These are phyloP conservation scores for Cytospora leucostoma DNA, from an alignment of 2,329 filamentous ascomycete species.

Conservation along the genomic window DNA sequence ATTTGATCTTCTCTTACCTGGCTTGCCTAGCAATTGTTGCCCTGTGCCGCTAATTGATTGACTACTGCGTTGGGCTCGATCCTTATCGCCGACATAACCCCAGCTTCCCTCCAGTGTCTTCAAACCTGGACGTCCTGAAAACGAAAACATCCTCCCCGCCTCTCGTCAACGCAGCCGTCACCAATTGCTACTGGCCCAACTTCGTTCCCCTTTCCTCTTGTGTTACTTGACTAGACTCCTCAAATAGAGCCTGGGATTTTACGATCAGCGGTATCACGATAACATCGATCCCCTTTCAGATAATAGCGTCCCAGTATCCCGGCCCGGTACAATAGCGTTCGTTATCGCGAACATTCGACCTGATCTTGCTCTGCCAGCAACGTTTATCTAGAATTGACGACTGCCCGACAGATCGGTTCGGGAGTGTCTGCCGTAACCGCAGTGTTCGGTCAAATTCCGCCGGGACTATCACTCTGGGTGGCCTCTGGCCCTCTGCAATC, in stretches of 20 bases:
- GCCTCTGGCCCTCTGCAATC: slow-evolving; percentile 11
- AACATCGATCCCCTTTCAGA: background rate
- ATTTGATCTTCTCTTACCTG: background rate
- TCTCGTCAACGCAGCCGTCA: background rate
- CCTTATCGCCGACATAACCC: background rate
- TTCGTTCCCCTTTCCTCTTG: background rate
- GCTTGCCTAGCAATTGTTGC: background rate
- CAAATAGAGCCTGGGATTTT: background rate
- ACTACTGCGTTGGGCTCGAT: background rate
- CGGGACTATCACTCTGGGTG: slow-evolving; percentile 4
- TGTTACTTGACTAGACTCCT: background rate
- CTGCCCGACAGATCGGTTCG: slow-evolving; percentile 6
- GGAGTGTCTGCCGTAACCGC: slow-evolving; percentile 13
- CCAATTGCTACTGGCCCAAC: background rate
- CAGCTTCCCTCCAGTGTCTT: background rate
- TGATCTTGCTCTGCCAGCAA: slow-evolving; percentile 1
- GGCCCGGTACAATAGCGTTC: slow-evolving; percentile 9
- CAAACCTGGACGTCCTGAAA: background rate
- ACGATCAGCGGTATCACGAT: background rate
- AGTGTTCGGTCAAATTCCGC: slow-evolving; percentile 25
- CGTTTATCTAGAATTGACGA: slow-evolving; percentile 4
- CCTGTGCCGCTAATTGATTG: background rate
- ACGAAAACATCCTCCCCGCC: background rate
- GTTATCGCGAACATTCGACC: slow-evolving; percentile 6
- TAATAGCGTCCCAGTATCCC: background rate